Conservation (phyloP, 2,329 filamentous ascomycete genomes). For the Pseudofabraea citricarpa region DNA sequence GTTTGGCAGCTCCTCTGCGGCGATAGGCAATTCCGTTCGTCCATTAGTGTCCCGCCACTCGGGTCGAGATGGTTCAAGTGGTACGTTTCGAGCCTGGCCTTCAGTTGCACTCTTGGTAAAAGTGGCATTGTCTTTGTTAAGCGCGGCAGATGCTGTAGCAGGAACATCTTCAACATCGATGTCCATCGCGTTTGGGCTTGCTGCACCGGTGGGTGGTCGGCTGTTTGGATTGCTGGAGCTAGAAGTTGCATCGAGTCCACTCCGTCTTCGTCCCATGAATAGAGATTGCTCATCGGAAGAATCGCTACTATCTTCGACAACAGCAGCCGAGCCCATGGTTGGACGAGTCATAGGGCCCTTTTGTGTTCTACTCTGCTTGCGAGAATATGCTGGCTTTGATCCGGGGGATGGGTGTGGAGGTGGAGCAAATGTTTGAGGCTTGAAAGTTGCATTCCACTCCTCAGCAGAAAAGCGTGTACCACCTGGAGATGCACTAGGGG, state of each 20-base stretch:
- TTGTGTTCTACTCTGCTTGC: constrained; percentile 13
- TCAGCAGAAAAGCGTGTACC: constrained; percentile 25
- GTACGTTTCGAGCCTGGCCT: constrained; percentile 42
- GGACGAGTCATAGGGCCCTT: constrained; percentile 15
- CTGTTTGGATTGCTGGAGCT: not conserved
- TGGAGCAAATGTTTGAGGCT: constrained; percentile 26
- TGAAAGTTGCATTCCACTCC: constrained; percentile 26
- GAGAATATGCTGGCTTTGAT: constrained; percentile 5
- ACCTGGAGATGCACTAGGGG: constrained; percentile 20
- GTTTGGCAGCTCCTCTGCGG: not conserved
- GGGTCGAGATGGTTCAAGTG: constrained; percentile 52
- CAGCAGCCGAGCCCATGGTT: constrained; percentile 23
- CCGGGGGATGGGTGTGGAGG: constrained; percentile 9
- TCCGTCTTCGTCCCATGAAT: constrained; percentile 11
- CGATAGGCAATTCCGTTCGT: not conserved
- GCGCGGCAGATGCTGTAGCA: constrained; percentile 10
- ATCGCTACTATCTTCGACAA: constrained; percentile 21
- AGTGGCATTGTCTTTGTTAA: not conserved
- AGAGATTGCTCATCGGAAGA: constrained; percentile 21
- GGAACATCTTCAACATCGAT: constrained; percentile 44
- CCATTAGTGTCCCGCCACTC: constrained; percentile 39
- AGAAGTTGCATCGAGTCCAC: not conserved
- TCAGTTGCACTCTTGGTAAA: constrained; percentile 4
- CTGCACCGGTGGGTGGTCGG: constrained; percentile 19
- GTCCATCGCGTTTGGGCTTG: constrained; percentile 56